Conservation (phyloP, 768 basidiomycete genomes). For the Macrolepiota dolichaula region DNA sequence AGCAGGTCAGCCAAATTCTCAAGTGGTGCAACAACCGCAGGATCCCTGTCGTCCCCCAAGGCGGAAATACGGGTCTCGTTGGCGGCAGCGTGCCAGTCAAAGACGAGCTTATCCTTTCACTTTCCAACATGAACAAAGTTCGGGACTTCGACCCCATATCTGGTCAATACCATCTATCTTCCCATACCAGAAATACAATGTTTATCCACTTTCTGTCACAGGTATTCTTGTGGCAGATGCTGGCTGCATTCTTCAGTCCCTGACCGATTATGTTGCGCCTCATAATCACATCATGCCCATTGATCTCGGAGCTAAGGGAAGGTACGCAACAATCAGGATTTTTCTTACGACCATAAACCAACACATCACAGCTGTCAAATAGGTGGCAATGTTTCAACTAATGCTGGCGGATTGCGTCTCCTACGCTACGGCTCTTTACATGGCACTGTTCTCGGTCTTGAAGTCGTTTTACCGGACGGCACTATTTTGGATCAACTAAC, state of each 20-base stretch:
- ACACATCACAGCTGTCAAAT: slow-evolving; percentile 77
- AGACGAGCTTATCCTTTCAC: slow-evolving; percentile 84
- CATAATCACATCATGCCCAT: slow-evolving; percentile 95
- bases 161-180: slow-evolving; percentile 39
- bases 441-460: slow-evolving; percentile 91
- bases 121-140: slow-evolving; percentile 78
- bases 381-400: slow-evolving; percentile 95
- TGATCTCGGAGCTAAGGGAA: slow-evolving; percentile 94
- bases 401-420: slow-evolving; percentile 94
- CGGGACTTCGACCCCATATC: slow-evolving; percentile 84
- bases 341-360: slow-evolving; percentile 5
- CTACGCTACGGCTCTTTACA: slow-evolving; percentile 94
- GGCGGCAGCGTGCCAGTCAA: slow-evolving; percentile 89
- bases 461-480: slow-evolving; percentile 93
- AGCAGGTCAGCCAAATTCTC: slow-evolving; percentile 86
- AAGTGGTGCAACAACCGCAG: slow-evolving; percentile 79
- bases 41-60: slow-evolving; percentile 94
- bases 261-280: slow-evolving; percentile 83
- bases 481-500: slow-evolving; percentile 86
- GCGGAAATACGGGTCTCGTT: slow-evolving; percentile 97
- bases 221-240: slow-evolving; percentile 92
- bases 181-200: not conserved
- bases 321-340: slow-evolving; percentile 39
- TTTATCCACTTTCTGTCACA: slow-evolving; percentile 24
- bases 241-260: slow-evolving; percentile 86